Base-by-base conservation (phyloP, 768 basidiomycete species). In the Hemileccinum rubropunctum region DNA sequence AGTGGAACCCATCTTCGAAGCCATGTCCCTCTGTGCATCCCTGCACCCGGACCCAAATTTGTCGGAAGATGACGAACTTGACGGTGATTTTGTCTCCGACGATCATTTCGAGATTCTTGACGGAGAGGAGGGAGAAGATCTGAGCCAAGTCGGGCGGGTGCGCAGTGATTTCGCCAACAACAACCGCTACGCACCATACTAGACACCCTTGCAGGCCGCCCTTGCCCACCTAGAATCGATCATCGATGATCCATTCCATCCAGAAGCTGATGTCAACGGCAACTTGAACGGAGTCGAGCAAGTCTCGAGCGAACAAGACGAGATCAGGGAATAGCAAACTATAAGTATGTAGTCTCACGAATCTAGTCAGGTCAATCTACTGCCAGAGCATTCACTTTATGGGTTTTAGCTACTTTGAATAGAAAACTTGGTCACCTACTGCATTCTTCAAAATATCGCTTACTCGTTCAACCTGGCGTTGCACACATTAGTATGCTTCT, bases 71-170 rank as follows among this genome's bases (percentile, higher is more conserved):
- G 71, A 68, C 13, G 78, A 81, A 49, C 76, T 75, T 3, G 80
- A 79, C 10, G 75, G 79, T 12, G 74, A 79, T 50, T 79, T 85
- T 58, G 67, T 83, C 52, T 78, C 85, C 58, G 59, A 74, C 7
- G 71, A 73, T 28, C 57, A 45, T 11, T 76, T 78, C 50, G 72
- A 75, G 52, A 72, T 75, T 1, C 86, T 90, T 64, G 76, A 74
- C 4, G 71, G 73, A 3, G 76, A 77, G 41, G 83, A 77, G 48
- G 77, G 72, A 18, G 75, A 91, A 60, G 88, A 93, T 69, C 79
- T 93, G 57, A 88, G 84, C 68, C 84, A 86, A 73, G 88, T 86
- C 57, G 92, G 92, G 75, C 83, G 88, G 86, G 90, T 92, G 85
- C 88, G 92, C 87, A 89, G 84, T 69, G 80, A 88, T 88, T 88